A percentile compares a stretch with the other conserved stretches of the same genome.
phyloP scores from a whole-genome alignment of 1,284 basidiomycete species.

The Stereum hirsutum region DNA sequence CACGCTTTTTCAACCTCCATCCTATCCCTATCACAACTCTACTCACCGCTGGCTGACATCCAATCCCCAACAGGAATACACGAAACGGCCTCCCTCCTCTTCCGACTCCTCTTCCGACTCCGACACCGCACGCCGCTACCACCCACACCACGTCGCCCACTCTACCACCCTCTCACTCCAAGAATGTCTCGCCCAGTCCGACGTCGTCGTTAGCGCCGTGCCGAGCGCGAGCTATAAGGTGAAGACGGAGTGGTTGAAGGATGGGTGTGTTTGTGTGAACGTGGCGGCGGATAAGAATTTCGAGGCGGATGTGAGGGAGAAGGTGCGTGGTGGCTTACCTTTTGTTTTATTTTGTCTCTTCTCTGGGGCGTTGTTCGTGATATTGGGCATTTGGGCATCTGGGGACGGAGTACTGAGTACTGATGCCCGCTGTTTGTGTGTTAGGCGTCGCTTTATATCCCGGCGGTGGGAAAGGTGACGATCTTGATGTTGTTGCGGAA shows the following conservation, averaged over 20 bases:
- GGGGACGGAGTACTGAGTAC: not conserved
- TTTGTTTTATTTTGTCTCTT: not conserved
- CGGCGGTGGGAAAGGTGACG: slow-evolving; percentile 94
- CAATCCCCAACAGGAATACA: slow-evolving; percentile 54
- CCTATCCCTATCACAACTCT: slow-evolving; percentile 14
- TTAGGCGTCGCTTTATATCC: slow-evolving; percentile 86
- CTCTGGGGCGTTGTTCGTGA: not conserved
- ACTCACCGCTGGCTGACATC: not conserved
- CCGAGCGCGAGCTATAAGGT: slow-evolving; percentile 86
- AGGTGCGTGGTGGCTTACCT: slow-evolving; percentile 38
- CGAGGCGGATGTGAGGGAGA: slow-evolving; percentile 85
- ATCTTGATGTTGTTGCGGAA: slow-evolving; percentile 96
- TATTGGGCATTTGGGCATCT: not conserved
- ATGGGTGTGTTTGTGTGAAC: slow-evolving; percentile 90
- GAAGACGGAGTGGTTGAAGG: slow-evolving; percentile 82
- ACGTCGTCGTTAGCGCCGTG: slow-evolving; percentile 89
- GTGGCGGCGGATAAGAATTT: slow-evolving; percentile 97
- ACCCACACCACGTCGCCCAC: slow-evolving; percentile 80
- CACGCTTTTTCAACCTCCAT: slow-evolving; percentile 7
- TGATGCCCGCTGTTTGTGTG: not conserved
- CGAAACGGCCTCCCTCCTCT: slow-evolving; percentile 64
- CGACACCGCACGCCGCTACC: slow-evolving; percentile 52
- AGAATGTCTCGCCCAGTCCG: slow-evolving; percentile 73
- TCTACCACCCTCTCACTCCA: slow-evolving; percentile 59
- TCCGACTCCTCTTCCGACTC: too few relatives aligned